Conservation (phyloP, 352 stramenopile genomes). For the Plasmopara halstedii region DNA sequence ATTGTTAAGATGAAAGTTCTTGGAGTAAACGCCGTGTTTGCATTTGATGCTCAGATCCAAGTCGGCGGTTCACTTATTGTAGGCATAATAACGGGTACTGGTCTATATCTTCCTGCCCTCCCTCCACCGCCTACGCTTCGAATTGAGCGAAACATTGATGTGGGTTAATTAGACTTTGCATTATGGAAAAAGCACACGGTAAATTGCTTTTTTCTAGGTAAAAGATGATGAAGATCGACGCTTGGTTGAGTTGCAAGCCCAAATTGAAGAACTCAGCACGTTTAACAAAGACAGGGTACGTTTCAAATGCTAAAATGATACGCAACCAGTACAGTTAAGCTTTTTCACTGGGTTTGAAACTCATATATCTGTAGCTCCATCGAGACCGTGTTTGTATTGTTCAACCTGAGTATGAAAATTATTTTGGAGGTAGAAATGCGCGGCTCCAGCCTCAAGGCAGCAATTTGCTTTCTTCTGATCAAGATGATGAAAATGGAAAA, state of each 20-base stretch:
- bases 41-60: slow-evolving; percentile 88
- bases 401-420: slow-evolving; percentile 52
- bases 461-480: slow-evolving; percentile 19
- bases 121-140: slow-evolving; percentile 88
- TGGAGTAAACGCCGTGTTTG: slow-evolving; percentile 95
- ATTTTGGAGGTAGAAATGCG: slow-evolving; percentile 19
- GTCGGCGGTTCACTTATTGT: slow-evolving; percentile 85
- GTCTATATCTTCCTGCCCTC: slow-evolving; percentile 91
- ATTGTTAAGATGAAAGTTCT: slow-evolving; percentile 90
- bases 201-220: slow-evolving; percentile 33
- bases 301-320: neutral
- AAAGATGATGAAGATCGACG: slow-evolving; percentile 92
- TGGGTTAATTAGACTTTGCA: slow-evolving; percentile 17
- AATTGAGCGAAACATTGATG: slow-evolving; percentile 93
- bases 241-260: slow-evolving; percentile 89
- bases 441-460: slow-evolving; percentile 21
- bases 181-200: neutral
- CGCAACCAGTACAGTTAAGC: neutral
- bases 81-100: slow-evolving; percentile 88
- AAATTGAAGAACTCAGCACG: slow-evolving; percentile 85
- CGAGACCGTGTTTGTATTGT: slow-evolving; percentile 54
- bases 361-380: no score
- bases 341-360: no score
- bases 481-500: slow-evolving; percentile 39
- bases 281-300: slow-evolving; percentile 75